phyloP scores from a whole-genome alignment of 805 yeast species.

The Candida suzukii region DNA sequence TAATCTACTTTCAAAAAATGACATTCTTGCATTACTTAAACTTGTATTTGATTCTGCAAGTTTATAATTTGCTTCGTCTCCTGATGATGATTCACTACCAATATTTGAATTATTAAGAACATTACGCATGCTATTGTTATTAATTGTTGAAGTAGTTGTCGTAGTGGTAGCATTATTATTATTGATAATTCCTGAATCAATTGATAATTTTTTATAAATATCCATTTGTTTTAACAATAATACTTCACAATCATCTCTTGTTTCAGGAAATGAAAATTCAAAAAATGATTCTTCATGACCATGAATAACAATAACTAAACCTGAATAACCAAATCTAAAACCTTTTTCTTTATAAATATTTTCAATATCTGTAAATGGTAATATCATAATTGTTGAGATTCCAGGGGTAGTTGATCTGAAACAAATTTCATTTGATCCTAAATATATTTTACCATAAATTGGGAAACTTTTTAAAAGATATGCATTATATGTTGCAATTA shows the following conservation, averaged over 20 bases:
- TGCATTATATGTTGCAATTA: conserved; percentile 65
- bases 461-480: conserved; percentile 69
- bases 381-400: conserved; percentile 67
- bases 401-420: conserved; percentile 79
- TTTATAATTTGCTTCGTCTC: conserved; percentile 23
- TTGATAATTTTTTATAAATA: conserved; percentile 19
- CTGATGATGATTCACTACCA: conserved; percentile 10
- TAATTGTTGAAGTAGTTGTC: too few relatives aligned
- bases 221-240: conserved; percentile 47
- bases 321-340: conserved; percentile 60
- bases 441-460: conserved; percentile 73
- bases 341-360: conserved; percentile 63
- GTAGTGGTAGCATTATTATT: too few relatives aligned
- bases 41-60: conserved; percentile 21
- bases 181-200: conserved; percentile 1
- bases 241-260: conserved; percentile 68
- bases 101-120: too few relatives aligned
- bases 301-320: conserved; percentile 59
- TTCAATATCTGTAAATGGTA: conserved; percentile 72
- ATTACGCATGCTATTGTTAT: too few relatives aligned
- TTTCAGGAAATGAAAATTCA: conserved; percentile 58
- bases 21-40: conserved; percentile 51
- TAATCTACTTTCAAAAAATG: conserved; percentile 61
- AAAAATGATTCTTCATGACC: conserved; percentile 74
- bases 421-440: conserved; percentile 65